These are phyloP conservation scores for Neurospora intermedia DNA, from an alignment of 495 filamentous ascomycete genomes.

Conservation along the genomic window DNA sequence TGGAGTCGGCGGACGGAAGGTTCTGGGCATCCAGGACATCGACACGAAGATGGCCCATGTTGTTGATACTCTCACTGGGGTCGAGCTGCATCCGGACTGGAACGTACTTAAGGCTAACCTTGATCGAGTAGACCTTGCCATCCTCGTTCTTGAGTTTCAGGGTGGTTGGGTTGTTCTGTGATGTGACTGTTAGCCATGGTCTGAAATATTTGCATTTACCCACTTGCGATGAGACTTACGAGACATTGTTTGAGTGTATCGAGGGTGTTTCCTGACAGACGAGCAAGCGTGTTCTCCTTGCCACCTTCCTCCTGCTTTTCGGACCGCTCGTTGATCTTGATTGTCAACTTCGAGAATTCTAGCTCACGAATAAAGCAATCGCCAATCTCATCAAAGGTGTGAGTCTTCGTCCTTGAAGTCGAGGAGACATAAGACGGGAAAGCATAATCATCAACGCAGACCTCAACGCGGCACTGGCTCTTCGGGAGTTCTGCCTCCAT, in stretches of 20 bases:
- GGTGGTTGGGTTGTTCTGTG: slow-evolving; percentile 75
- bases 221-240: slow-evolving; percentile 35
- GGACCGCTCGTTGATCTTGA: slow-evolving; percentile 66
- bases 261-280: slow-evolving; percentile 73
- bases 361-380: slow-evolving; percentile 95
- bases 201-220: not conserved
- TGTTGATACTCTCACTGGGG: slow-evolving; percentile 93
- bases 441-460: slow-evolving; percentile 87
- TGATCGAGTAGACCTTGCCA: slow-evolving; percentile 69
- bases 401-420: slow-evolving; percentile 52
- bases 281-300: slow-evolving; percentile 65
- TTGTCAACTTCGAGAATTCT: slow-evolving; percentile 84
- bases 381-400: slow-evolving; percentile 77
- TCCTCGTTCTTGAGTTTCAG: slow-evolving; percentile 65
- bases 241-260: slow-evolving; percentile 78
- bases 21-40: slow-evolving; percentile 83
- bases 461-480: slow-evolving; percentile 68
- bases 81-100: slow-evolving; percentile 90
- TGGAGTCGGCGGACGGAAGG: slow-evolving; percentile 84
- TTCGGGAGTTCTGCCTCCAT: slow-evolving; percentile 76
- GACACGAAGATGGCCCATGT: slow-evolving; percentile 86
- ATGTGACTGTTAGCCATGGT: slow-evolving; percentile 5
- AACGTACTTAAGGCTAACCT: slow-evolving; percentile 85
- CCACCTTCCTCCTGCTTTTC: slow-evolving; percentile 62
- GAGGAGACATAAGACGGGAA: slow-evolving; percentile 82